phyloP scores from a whole-genome alignment of 2,329 filamentous ascomycete species.

The Aspergillus floridensis region DNA sequence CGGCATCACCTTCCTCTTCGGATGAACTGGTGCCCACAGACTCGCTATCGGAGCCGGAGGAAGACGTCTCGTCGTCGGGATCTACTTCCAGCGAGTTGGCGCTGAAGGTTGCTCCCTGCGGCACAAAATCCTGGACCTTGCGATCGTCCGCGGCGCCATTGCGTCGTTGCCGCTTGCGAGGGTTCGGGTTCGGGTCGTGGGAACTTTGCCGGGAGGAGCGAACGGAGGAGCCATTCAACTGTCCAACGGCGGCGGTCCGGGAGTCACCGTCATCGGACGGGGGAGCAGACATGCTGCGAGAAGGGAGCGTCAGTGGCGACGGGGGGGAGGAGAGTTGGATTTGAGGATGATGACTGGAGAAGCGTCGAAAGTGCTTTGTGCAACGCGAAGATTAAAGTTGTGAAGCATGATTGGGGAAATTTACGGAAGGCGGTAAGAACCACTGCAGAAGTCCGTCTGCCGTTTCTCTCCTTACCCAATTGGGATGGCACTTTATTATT shows the following conservation, averaged over 20 bases:
- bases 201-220: conserved; percentile 19
- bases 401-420: conserved; percentile 16
- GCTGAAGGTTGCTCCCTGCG: conserved; percentile 37
- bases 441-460: background rate
- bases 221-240: conserved; percentile 24
- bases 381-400: background rate
- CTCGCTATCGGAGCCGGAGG: conserved; percentile 24
- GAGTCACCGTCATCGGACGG: conserved; percentile 44
- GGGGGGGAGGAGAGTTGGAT: background rate
- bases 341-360: background rate
- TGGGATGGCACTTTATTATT: background rate
- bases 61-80: conserved; percentile 29
- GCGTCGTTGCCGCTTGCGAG: conserved; percentile 28
- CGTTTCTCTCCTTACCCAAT: background rate
- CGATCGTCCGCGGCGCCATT: conserved; percentile 22
- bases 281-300: conserved; percentile 23
- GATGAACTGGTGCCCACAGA: conserved; percentile 12
- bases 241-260: conserved; percentile 46
- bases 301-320: background rate
- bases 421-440: conserved; percentile 23
- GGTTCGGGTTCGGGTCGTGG: conserved; percentile 22
- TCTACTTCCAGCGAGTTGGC: conserved; percentile 33
- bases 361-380: background rate
- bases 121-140: conserved; percentile 38
- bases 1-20: conserved; percentile 11